Evolutionary conservation across 805 yeast species (phyloP).

Genomic region (Metschnikowia kunwiensis): DNA sequence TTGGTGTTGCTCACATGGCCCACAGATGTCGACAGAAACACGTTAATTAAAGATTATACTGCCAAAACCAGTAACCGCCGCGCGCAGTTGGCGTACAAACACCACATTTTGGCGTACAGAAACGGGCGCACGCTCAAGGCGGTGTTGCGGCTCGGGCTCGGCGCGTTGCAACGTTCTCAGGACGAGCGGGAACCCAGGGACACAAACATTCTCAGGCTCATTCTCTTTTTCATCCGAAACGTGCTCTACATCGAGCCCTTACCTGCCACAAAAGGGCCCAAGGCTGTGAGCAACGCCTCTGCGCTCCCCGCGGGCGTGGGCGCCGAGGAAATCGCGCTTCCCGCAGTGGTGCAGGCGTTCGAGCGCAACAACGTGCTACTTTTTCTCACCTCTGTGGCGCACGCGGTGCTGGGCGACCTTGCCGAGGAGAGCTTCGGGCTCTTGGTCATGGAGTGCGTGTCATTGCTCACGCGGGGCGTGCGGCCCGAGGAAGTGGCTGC

Average conservation of each 20-base stretch:
- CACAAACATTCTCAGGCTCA: conserved; percentile 66
- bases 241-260: conserved; percentile 75
- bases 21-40: conserved; percentile 54
- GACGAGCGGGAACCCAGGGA: conserved; percentile 66
- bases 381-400: conserved; percentile 67
- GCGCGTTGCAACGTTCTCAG: conserved; percentile 50
- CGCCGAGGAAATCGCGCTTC: conserved; percentile 65
- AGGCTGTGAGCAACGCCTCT: conserved; percentile 31
- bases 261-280: conserved; percentile 46
- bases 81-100: conserved; percentile 66
- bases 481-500: conserved; percentile 7
- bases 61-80: conserved; percentile 52
- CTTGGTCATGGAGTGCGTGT: conserved; percentile 66
- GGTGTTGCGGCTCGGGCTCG: conserved; percentile 63
- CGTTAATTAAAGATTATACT: conserved; percentile 43
- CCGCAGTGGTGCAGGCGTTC: conserved; percentile 55
- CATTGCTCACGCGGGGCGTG: conserved; percentile 58
- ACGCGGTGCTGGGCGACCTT: conserved; percentile 62
- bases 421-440: conserved; percentile 59
- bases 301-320: conserved; percentile 57
- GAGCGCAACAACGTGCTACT: conserved; percentile 70
- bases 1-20: conserved; percentile 89
- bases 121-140: conserved; percentile 67
- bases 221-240: conserved; percentile 72
- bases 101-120: conserved; percentile 53